phyloP scores from a whole-genome alignment of 176 grass and related monocot species.

The Cymbopogon citratus region DNA sequence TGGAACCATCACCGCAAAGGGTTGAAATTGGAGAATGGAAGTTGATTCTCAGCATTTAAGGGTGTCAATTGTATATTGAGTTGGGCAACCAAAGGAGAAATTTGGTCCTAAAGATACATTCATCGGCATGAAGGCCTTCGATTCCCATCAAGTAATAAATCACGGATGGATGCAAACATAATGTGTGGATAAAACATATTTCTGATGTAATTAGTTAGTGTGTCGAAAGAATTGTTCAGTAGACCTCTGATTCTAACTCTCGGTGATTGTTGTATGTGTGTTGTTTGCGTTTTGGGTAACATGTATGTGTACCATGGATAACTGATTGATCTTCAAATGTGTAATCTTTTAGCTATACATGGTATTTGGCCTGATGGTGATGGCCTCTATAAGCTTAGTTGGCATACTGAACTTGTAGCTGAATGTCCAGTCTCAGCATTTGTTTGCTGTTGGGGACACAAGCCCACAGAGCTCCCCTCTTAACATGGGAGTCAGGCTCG shows the following conservation, averaged over 20 bases:
- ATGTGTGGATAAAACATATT: not conserved
- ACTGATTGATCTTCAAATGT: too few relatives aligned
- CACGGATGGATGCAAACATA: slow-evolving; percentile 7
- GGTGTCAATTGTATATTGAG: slow-evolving; percentile 18
- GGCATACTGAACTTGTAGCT: not conserved
- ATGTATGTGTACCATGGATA: too few relatives aligned
- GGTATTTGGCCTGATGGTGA: too few relatives aligned
- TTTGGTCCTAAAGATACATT: slow-evolving; percentile 2
- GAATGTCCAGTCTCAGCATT: not conserved
- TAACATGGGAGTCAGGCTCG: not conserved
- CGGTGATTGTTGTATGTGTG: not conserved
- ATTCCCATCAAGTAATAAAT: slow-evolving; percentile 19
- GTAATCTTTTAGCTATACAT: too few relatives aligned
- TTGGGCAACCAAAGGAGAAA: not conserved
- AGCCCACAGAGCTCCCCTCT: too few relatives aligned
- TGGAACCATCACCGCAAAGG: slow-evolving; percentile 45
- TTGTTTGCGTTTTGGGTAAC: not conserved
- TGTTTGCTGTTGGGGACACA: not conserved
- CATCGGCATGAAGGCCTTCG: slow-evolving; percentile 1
- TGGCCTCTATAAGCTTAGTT: too few relatives aligned
- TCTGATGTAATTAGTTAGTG: slow-evolving; percentile 25
- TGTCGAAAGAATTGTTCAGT: slow-evolving; percentile 17
- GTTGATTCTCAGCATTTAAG: slow-evolving; percentile 11
- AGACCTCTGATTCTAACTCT: not conserved
- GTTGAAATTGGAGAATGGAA: slow-evolving; percentile 44